Percentiles rank a stretch among this genome's conserved stretches.
phyloP scores from a whole-genome alignment of 2,329 filamentous ascomycete species.

The Arachnomyces sp. region DNA sequence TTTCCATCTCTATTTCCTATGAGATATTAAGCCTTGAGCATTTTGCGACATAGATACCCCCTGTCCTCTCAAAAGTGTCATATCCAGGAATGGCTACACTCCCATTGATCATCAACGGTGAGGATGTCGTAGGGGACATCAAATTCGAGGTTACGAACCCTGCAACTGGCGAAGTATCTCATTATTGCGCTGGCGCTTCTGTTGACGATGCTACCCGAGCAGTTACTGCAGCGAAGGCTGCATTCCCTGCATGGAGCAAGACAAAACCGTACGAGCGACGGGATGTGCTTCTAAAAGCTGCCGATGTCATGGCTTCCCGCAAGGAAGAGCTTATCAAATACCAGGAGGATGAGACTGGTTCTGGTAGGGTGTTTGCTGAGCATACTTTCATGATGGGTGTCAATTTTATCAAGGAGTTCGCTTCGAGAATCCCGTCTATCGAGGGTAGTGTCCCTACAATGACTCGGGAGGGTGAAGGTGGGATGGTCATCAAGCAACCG shows the following conservation, averaged over 20 bases:
- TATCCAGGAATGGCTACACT: no score
- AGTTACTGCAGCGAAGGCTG: slow-evolving; percentile 53
- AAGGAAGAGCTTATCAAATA: slow-evolving; percentile 53
- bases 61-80: no score
- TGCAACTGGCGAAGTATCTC: slow-evolving; percentile 42
- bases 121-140: slow-evolving; percentile 31
- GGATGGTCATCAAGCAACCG: slow-evolving; percentile 64
- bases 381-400: slow-evolving; percentile 25
- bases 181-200: slow-evolving; percentile 50
- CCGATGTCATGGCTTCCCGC: slow-evolving; percentile 52
- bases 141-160: slow-evolving; percentile 49
- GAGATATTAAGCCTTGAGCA: no score
- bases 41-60: no score
- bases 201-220: slow-evolving; percentile 49
- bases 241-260: slow-evolving; percentile 61
- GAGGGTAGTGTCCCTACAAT: slow-evolving; percentile 43
- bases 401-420: slow-evolving; percentile 41
- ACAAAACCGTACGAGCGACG: slow-evolving; percentile 54
- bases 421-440: slow-evolving; percentile 26
- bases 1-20: no score
- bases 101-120: slow-evolving; percentile 38
- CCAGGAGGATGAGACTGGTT: slow-evolving; percentile 52
- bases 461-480: slow-evolving; percentile 44
- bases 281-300: slow-evolving; percentile 52
- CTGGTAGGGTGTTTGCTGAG: slow-evolving; percentile 29